Evolutionary conservation across 176 grass and related monocot genomes (phyloP), one percentile per base, ranked within the genome.

Genomic region (Avena atlantica): DNA sequence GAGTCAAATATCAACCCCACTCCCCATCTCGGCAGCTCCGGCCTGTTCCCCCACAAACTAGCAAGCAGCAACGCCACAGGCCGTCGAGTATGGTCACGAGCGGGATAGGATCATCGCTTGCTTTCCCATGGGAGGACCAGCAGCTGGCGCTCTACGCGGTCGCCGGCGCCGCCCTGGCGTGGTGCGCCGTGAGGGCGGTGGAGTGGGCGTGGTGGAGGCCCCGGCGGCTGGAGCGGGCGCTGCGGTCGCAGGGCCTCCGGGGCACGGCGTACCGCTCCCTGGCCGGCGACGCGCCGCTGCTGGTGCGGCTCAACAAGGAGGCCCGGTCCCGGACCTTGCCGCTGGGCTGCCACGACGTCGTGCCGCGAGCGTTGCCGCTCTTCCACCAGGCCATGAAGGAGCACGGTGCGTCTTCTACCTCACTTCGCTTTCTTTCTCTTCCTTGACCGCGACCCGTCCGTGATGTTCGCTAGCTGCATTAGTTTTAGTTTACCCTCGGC

Each of bases 141-240:
- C 4, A 2, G 70, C 70, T 79, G 79, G 8, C 80, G 65, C 13
- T 79, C 8, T 83, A 15, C 56, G 23, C 42, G 56, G 40, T 36
- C 11, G 24, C 70, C 5, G 69, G 69, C 31, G 74, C 79, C 21
- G 60, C 34, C 36, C 1, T 88, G 11, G 77, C 86, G 17, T 94
- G 87, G 92, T 84, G 85, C 80, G 87, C 64, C 11, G 45, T 84
- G 15, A 82, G 80, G 83, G 76, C 12, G 48, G 4, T 95, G 74
- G 82, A 91, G 76, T 93, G 87, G 91, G 88, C 83, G 9, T 95
- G 94, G 94, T 87, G 89, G 81, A 79, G 73, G 50, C 94, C 94
- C 42, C 80, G 72, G 73, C 87, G 91, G 2, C 87, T 90, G 17
- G 82, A 59, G 0, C 44, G 67, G 45, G 83, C n/a, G 76, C 89